Conservation (phyloP, 164 flowering plant species). For the Protea cynaroides region DNA sequence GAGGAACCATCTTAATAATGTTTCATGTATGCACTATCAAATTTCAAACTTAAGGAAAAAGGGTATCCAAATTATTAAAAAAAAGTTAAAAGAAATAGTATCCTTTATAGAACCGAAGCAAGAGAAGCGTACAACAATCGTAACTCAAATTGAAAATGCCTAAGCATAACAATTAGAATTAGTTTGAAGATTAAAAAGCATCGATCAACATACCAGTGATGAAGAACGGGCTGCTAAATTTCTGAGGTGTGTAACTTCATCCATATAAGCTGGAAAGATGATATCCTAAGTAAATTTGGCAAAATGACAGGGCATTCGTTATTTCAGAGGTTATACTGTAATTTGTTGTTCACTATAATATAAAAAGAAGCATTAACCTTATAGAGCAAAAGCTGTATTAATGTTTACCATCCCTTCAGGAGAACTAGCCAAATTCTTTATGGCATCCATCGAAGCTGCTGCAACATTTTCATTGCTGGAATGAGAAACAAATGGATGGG, state of each 20-base stretch:
- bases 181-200: neutral
- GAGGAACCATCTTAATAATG: too few relatives aligned
- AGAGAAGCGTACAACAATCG: neutral
- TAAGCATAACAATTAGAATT: neutral
- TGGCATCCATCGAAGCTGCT: slow-evolving; percentile 65
- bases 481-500: slow-evolving; percentile 13
- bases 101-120: neutral
- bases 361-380: neutral
- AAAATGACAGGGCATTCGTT: slow-evolving; percentile 2
- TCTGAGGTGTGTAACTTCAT: slow-evolving; percentile 51
- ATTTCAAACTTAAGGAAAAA: too few relatives aligned
- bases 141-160: neutral
- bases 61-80: too few relatives aligned
- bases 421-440: slow-evolving; percentile 49
- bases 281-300: slow-evolving; percentile 38
- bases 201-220: slow-evolving; percentile 57
- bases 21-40: too few relatives aligned
- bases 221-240: slow-evolving; percentile 52
- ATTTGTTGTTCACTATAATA: neutral
- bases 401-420: slow-evolving; percentile 62
- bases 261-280: slow-evolving; percentile 49
- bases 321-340: neutral
- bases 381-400: neutral
- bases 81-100: too few relatives aligned
- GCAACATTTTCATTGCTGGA: slow-evolving; percentile 70